Base-by-base conservation (phyloP, 1,284 basidiomycete genomes). In the Taiwanofungus camphoratus region DNA sequence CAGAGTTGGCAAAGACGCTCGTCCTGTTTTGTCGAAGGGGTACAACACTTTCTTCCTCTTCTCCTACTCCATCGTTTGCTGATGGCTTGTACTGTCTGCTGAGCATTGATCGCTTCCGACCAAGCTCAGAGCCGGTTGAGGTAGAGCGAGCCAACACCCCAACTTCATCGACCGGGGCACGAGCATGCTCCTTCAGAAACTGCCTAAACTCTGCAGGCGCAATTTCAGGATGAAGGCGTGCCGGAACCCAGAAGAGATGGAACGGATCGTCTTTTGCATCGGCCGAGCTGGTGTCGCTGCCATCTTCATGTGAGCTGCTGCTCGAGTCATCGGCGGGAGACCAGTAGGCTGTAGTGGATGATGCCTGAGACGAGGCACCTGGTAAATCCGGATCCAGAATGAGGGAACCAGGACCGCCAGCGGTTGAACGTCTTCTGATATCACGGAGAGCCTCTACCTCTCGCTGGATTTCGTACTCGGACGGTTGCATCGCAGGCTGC, bases 161-260 rank as follows among this genome's bases (percentile, higher is more conserved):
- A 40, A 62, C 45, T 23, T 67, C 74, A 57, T 84, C 80, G 22
- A 70, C 33, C 63, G 73, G 72, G 8, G 76, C 67, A 60, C 80
- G 68, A 45, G 94, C 82, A 68, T 98, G 95, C 55, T 96, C 89
- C 63, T 94, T 90, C 54, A 99, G 79, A 60, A 98, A 97, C 21
- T 84, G 84, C 46, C 92, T 83, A 66, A 99, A 99, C 66, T 98
- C 92, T 40, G 84, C 83, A 8, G 96, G 96, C 1, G 94, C 95
- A 59, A 99, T 89, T 69, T 99, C 95, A 16, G 95, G 96, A 61
- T 99, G 95, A 18, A 97, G 73, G 44, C 87, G 82, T 12, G 95
- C 95, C 30, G 95, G 95, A 13, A 99, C 92, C 95, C 95, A 99
- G 71, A 97, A 98, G 48, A 97, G 79, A 64, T 91, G 83, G 56